Conservation (phyloP, 2,329 filamentous ascomycete genomes). For the Fragosphaeria purpurea region DNA sequence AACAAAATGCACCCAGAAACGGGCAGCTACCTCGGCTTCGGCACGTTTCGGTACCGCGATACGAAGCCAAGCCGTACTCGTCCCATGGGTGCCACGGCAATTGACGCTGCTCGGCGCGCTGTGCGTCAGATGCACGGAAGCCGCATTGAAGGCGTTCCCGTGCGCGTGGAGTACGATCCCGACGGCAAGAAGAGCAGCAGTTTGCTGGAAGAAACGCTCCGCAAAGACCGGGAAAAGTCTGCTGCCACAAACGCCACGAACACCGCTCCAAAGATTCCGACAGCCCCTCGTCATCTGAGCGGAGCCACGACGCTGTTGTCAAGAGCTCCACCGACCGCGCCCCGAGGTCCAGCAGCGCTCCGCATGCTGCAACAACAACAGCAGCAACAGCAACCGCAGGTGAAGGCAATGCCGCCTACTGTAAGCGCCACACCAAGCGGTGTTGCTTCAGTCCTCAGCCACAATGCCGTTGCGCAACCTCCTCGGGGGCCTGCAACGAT, state of each 20-base stretch:
- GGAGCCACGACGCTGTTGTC: conserved; percentile 30
- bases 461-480: not conserved
- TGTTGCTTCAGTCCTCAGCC: conserved; percentile 17
- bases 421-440: conserved; percentile 14
- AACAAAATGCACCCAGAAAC: conserved; percentile 94
- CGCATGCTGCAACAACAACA: conserved; percentile 20
- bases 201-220: conserved; percentile 66
- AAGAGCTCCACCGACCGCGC: conserved; percentile 71
- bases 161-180: conserved; percentile 80
- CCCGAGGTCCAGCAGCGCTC: conserved; percentile 66
- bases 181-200: conserved; percentile 74
- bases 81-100: conserved; percentile 51
- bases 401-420: not conserved
- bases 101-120: conserved; percentile 72
- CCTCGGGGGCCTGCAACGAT: conserved; percentile 22
- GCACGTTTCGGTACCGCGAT: conserved; percentile 82
- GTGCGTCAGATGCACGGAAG: conserved; percentile 67
- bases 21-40: conserved; percentile 88
- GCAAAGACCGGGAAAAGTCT: conserved; percentile 51
- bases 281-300: conserved; percentile 24
- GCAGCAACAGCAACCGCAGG: conserved; percentile 19
- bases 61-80: conserved; percentile 43
- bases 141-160: conserved; percentile 64
- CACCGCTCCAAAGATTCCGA: conserved; percentile 20
- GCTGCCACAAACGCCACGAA: conserved; percentile 6